Percentiles rank a stretch among this genome's conserved stretches.
These are phyloP conservation scores for Fonsecaea pugnacius DNA, from an alignment of 2,329 filamentous ascomycete species.

Conservation along the genomic window DNA sequence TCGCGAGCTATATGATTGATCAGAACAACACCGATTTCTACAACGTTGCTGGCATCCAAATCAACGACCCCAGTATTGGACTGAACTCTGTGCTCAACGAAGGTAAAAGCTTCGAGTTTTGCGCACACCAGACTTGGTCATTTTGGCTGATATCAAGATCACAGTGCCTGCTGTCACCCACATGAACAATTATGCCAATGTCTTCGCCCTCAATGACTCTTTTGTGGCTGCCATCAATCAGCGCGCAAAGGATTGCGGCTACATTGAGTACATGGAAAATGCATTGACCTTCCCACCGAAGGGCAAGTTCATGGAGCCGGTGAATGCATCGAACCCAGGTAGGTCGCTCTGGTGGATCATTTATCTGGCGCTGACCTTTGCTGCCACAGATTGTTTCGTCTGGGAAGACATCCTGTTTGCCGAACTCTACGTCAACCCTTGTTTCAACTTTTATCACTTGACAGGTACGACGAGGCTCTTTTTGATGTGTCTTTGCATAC, in stretches of 20 bases:
- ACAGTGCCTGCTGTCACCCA: conserved; percentile 46
- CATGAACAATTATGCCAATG: conserved; percentile 44
- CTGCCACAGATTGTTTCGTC: conserved; percentile 58
- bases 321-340: conserved; percentile 38
- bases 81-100: conserved; percentile 43
- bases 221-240: conserved; percentile 44
- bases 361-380: neutral
- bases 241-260: conserved; percentile 52
- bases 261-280: conserved; percentile 51
- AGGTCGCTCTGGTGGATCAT: neutral
- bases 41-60: conserved; percentile 56
- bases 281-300: conserved; percentile 67
- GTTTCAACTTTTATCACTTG: conserved; percentile 74
- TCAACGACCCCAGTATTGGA: conserved; percentile 55
- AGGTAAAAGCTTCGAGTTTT: conserved; percentile 14
- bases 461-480: conserved; percentile 1
- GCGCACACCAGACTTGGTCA: neutral
- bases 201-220: conserved; percentile 33
- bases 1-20: conserved; percentile 59
- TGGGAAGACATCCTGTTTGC: conserved; percentile 62
- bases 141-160: conserved; percentile 1
- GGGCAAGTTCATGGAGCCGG: conserved; percentile 29
- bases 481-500: neutral
- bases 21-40: conserved; percentile 54
- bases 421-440: conserved; percentile 67